These are phyloP conservation scores for Aspergillus affinis DNA, from an alignment of 495 filamentous ascomycete genomes.

Conservation along the genomic window DNA sequence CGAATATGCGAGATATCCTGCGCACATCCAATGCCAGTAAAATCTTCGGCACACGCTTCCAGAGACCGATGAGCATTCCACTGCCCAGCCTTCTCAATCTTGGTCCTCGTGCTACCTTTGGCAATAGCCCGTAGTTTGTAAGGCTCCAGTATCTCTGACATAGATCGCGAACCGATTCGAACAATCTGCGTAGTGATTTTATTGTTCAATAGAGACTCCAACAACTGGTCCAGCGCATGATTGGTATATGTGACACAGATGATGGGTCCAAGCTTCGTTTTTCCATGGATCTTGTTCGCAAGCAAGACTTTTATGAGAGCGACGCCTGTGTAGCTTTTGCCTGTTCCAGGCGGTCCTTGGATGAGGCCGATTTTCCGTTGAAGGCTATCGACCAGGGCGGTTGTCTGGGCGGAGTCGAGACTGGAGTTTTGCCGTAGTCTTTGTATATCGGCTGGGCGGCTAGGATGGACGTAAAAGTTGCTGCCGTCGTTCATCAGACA, in stretches of 20 bases:
- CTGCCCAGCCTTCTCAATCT: constrained; percentile 33
- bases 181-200: constrained; percentile 57
- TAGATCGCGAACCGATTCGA: constrained; percentile 66
- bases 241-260: constrained; percentile 70
- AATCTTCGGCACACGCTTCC: no score
- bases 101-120: no score
- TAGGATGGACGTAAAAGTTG: no score
- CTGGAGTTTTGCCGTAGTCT: constrained; percentile 42
- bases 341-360: constrained; percentile 81
- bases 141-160: constrained; percentile 48
- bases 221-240: constrained; percentile 70
- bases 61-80: constrained; percentile 17
- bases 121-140: no score
- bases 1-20: no score
- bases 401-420: constrained; percentile 60
- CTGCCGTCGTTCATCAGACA: no score
- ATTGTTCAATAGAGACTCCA: constrained; percentile 61
- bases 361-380: constrained; percentile 60
- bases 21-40: no score
- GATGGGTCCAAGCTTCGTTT: constrained; percentile 58
- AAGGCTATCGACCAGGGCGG: constrained; percentile 56
- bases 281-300: constrained; percentile 49
- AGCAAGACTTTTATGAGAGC: constrained; percentile 62
- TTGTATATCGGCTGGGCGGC: no score
- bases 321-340: constrained; percentile 67